Evolutionary conservation across 495 filamentous ascomycete species (phyloP).

Genomic region (Daldinia concentrica): DNA sequence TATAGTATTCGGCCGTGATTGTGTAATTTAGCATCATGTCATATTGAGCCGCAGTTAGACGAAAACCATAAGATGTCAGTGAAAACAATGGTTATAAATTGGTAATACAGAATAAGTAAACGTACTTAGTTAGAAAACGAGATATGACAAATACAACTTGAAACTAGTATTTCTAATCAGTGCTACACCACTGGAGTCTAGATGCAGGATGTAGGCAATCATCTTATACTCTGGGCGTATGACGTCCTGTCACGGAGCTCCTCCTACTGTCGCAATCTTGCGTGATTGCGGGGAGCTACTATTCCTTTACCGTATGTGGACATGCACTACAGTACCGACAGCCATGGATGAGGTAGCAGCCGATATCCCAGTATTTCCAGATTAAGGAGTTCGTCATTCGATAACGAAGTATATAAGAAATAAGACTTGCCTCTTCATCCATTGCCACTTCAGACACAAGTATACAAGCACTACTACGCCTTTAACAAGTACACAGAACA

Average conservation of each 20-base stretch:
- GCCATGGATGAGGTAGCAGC: conserved; percentile 25
- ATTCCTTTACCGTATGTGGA: conserved; percentile 14
- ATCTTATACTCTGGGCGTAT: conserved; percentile 23
- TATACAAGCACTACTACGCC: not conserved
- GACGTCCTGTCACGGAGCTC: conserved; percentile 23
- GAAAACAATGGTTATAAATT: not conserved
- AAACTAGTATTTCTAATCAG: conserved; percentile 39
- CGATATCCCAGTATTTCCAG: not conserved
- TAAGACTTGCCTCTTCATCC: not conserved
- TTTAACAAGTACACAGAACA: not conserved
- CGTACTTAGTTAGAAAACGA: not conserved
- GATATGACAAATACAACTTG: conserved; percentile 36
- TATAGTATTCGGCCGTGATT: conserved; percentile 14
- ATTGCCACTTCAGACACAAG: not conserved
- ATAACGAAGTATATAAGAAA: conserved; percentile 28
- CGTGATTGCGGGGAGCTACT: conserved; percentile 41
- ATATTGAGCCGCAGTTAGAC: not conserved
- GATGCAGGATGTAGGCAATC: conserved; percentile 21
- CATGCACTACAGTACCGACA: conserved; percentile 15
- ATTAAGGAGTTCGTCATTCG: not conserved
- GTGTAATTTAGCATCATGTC: conserved; percentile 3
- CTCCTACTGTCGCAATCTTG: conserved; percentile 30
- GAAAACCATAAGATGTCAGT: not conserved
- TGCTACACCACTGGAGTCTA: conserved; percentile 3
- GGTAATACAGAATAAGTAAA: not conserved